Evolutionary conservation across 192 early-diverging fungal species (phyloP), one percentile per base, ranked within the genome.

Genomic region (Coemansia sp.): DNA sequence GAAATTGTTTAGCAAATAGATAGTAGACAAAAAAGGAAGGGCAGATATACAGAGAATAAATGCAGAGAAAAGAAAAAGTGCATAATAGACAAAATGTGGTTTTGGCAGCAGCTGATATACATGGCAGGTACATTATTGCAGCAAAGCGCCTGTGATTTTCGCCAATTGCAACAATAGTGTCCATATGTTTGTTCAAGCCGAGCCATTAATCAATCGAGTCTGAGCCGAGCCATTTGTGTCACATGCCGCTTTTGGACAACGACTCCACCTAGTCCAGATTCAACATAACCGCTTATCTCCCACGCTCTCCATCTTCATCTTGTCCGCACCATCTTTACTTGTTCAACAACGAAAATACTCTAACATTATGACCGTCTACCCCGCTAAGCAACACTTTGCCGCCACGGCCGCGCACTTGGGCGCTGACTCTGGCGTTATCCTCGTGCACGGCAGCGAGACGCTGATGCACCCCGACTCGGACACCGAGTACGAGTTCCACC

Each of bases 401-500:
- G 85, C 85, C 61, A 85, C 89, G 21, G 84, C 86, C 45, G 78
- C 82, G 54, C 84, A 90, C 71, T 72, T 92, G 68, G 77, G 81
- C 50, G 79, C 74, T n/a, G 45, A 73, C 6, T 66, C 86, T 11
- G 89, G 88, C 54, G 78, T 89, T 37, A 86, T 90, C 66, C 87
- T 87, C 53, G 73, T 89, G 40, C 81, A 77, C 42, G 91, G 89
- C 33, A 71, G 84, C 21, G 81, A 83, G 57, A 68, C 81, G 29
- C 72, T 81, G 41, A 68, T 86, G 51, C 81, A 89, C 61, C 87
- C 90, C 33, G 86, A 88, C 69, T 93, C 92, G 37, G 93, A 94
- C 73, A 84, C 85, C 31, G 94, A 96, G 82, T 80, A 87, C 40
- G 78, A 88, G 46, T 96, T 96, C 77, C 87, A 92, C 66, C 94